Base-by-base conservation (phyloP, 305 asterid species). In the Fraxinus floribunda region DNA sequence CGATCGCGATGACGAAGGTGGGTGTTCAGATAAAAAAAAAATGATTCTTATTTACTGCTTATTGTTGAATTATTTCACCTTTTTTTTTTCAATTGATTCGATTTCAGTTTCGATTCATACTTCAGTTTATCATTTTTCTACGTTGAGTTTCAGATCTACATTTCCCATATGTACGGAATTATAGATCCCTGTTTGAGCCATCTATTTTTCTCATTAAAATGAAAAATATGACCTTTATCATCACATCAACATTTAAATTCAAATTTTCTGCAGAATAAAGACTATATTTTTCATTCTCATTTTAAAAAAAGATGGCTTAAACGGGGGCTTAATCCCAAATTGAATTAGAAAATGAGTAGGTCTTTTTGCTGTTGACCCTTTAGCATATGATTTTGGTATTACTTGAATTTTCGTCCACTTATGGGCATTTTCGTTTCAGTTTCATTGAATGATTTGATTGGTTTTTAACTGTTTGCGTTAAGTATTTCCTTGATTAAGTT, bases 1-100 rank as follows among this genome's bases (percentile, higher is more conserved):
- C 64, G 98, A 94, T 92, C 98, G 95, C 86, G 98, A 94, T 55
- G 97, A 94, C 71, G 98, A 94, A 89, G 90, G 98, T 92, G 92
- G 83, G 32, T 7, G 29, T 68, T 46, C 78, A 34, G 55, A 77
- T 36, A 64, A 35, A 35, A 35, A 35, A 34, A 35, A 35, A 35
- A 35, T 5, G 39, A 35, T 80, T 76, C 7, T 52, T 34, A 20
- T 26, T 38, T 24, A 18, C 41, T 74, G 7, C 35, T 3, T 29
- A 34, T n/a, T 38, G 34, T 80, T 13, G 41, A 44, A 1, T 68
- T 29, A 30, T 29, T 68, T 29, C 22, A 13, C 18, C 11, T 68
- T 3, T 26, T 5, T 41, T 30, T 20, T 35, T 35, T 35, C 38
- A 10, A 74, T 44, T 77, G 73, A 20, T 49, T 5, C 36, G 15